Evolutionary conservation across 2,329 filamentous ascomycete species (phyloP).

Genomic region (Fusarium subglutinans): DNA sequence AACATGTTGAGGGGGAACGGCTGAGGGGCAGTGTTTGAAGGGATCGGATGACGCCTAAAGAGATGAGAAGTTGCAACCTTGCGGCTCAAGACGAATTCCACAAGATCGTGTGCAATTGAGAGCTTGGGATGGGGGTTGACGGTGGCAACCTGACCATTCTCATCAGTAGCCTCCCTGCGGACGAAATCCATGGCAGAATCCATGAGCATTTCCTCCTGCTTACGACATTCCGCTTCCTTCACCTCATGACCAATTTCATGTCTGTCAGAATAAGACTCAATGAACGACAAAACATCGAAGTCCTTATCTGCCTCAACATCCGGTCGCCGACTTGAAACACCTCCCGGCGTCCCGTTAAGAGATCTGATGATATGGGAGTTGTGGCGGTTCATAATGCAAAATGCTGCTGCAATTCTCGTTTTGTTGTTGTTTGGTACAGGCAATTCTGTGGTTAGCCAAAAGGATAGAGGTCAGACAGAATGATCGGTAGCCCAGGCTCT

Average conservation of each 20-base stretch:
- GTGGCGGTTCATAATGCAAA: background rate
- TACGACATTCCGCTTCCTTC: too few species aligned
- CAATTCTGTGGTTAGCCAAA: background rate
- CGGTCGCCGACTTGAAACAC: too few species aligned
- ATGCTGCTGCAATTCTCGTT: too few species aligned
- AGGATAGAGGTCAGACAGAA: too few species aligned
- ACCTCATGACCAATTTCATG: background rate
- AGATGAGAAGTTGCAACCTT: background rate
- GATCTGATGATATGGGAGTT: fast-evolving
- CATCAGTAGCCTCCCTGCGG: background rate
- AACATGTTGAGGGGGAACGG: background rate
- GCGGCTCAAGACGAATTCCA: background rate
- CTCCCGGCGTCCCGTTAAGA: fast-evolving
- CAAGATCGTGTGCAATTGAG: background rate
- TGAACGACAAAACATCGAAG: background rate
- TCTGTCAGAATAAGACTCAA: too few species aligned
- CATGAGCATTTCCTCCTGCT: background rate
- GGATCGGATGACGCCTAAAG: background rate
- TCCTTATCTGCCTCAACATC: background rate
- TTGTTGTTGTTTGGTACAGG: background rate
- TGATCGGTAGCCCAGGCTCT: too few species aligned
- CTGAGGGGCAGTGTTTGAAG: background rate
- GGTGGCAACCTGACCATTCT: background rate
- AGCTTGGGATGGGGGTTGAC: background rate
- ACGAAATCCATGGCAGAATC: too few species aligned